Conservation (phyloP, 2,329 filamentous ascomycete genomes). For the Fusarium udum region DNA sequence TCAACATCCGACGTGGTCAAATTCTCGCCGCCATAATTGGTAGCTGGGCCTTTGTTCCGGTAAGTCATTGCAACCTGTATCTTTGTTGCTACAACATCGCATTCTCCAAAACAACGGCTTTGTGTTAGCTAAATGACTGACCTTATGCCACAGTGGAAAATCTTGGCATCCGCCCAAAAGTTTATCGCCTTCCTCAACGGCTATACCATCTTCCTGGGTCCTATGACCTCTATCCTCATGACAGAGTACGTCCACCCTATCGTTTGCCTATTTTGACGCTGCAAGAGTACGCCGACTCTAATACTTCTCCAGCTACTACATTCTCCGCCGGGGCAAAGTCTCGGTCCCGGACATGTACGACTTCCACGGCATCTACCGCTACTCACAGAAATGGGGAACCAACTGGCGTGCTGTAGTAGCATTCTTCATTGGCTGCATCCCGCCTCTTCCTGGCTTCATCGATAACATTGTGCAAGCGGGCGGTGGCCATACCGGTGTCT, state of each 20-base stretch:
- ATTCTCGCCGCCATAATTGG: not conserved
- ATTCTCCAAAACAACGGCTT: not conserved
- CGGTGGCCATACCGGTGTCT: not conserved
- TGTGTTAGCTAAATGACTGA: not conserved
- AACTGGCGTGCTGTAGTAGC: constrained; percentile 8
- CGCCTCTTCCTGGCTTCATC: constrained; percentile 2
- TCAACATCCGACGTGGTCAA: constrained; percentile 9
- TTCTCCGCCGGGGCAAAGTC: not conserved
- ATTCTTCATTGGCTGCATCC: not conserved
- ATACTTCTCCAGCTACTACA: not conserved
- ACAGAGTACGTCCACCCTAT: not conserved
- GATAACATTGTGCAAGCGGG: constrained; percentile 2
- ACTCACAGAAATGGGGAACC: constrained; percentile 3
- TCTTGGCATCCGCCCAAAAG: not conserved
- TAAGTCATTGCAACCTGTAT: not conserved
- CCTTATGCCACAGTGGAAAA: not conserved
- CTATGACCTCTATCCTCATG: constrained; percentile 6
- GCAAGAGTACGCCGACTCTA: not conserved
- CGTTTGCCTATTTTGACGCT: not conserved
- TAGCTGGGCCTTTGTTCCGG: constrained; percentile 4
- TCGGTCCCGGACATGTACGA: constrained; percentile 1
- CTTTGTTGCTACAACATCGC: too few relatives aligned
- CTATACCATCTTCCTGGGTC: constrained; percentile 2
- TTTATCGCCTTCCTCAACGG: constrained; percentile 3
- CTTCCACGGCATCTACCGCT: constrained; percentile 6